These are phyloP conservation scores for Dipteronia dyeriana DNA, from an alignment of 345 rosid genomes.

Conservation along the genomic window DNA sequence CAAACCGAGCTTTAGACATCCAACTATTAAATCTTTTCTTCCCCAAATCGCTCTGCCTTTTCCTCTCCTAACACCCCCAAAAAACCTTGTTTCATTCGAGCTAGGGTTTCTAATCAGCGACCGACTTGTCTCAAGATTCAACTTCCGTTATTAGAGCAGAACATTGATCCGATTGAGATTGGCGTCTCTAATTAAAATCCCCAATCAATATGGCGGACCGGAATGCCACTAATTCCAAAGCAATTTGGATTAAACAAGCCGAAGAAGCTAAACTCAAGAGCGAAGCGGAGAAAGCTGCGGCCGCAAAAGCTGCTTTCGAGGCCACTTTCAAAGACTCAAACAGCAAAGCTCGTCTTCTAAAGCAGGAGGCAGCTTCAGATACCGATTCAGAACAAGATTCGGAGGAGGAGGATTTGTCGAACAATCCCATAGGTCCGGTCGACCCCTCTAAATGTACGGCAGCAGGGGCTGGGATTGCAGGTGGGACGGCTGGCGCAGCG, in stretches of 20 bases:
- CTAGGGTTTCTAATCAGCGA: background rate
- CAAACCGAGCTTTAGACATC: too few species aligned
- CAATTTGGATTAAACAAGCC: slow-evolving; percentile 96
- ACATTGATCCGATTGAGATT: background rate
- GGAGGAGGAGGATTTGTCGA: slow-evolving; percentile 57
- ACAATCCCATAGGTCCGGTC: slow-evolving; percentile 86
- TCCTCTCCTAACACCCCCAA: too few species aligned
- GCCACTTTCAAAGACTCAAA: slow-evolving; percentile 77
- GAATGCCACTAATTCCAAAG: slow-evolving; percentile 43
- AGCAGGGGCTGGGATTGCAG: slow-evolving; percentile 89
- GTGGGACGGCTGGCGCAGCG: slow-evolving; percentile 91
- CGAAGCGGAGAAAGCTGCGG: slow-evolving; percentile 88
- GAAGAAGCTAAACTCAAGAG: slow-evolving; percentile 93
- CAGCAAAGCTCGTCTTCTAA: slow-evolving; percentile 38
- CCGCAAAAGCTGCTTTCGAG: slow-evolving; percentile 95
- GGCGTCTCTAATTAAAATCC: background rate
- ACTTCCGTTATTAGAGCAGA: background rate
- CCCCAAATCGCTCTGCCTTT: too few species aligned
- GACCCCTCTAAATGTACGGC: slow-evolving; percentile 88
- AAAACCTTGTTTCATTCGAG: too few species aligned
- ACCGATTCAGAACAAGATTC: slow-evolving; percentile 70
- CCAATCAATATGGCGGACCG: slow-evolving; percentile 54
- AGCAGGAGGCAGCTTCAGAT: slow-evolving; percentile 51
- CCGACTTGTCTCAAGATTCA: background rate
- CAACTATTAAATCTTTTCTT: too few species aligned